Conservation (phyloP, 2,329 filamentous ascomycete genomes). For the Pyricularia pennisetigena region DNA sequence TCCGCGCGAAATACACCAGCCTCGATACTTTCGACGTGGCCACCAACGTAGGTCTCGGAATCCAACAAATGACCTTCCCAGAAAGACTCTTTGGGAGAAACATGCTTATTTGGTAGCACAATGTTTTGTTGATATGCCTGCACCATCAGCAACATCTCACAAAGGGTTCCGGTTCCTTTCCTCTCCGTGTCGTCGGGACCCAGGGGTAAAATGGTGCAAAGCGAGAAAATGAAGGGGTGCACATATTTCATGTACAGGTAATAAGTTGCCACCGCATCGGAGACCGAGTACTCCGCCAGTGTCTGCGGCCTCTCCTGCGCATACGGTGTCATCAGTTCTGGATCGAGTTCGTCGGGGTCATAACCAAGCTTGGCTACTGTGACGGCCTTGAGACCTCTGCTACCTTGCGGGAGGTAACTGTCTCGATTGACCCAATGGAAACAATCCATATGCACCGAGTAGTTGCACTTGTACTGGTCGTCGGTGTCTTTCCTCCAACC, state of each 20-base stretch:
- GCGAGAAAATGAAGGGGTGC: constrained; percentile 98
- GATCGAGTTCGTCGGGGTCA: constrained; percentile 94
- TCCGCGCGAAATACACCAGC: constrained; percentile 94
- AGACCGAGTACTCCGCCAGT: constrained; percentile 94
- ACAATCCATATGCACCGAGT: constrained; percentile 98
- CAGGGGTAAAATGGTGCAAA: constrained; percentile 92
- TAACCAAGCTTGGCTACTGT: constrained; percentile 97
- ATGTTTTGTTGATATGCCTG: constrained; percentile 91
- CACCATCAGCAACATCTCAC: constrained; percentile 99
- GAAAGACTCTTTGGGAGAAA: constrained; percentile 82
- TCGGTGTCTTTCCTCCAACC: constrained; percentile 93
- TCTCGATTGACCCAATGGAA: constrained; percentile 99
- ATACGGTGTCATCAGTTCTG: constrained; percentile 92
- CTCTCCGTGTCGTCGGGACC: constrained; percentile 86
- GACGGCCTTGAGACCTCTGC: constrained; percentile 92
- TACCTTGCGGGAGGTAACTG: constrained; percentile 94
- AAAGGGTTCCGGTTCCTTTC: constrained; percentile 96
- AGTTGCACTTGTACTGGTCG: constrained; percentile 91
- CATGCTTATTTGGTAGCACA: constrained; percentile 91
- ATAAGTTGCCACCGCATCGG: constrained; percentile 96
- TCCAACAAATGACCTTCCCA: constrained; percentile 95
- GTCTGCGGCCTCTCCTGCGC: constrained; percentile 87
- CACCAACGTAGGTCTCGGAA: constrained; percentile 95
- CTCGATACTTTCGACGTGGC: constrained; percentile 98
- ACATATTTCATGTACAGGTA: constrained; percentile 99